phyloP scores from a whole-genome alignment of 441 rosid species.

The Metrosideros polymorpha region DNA sequence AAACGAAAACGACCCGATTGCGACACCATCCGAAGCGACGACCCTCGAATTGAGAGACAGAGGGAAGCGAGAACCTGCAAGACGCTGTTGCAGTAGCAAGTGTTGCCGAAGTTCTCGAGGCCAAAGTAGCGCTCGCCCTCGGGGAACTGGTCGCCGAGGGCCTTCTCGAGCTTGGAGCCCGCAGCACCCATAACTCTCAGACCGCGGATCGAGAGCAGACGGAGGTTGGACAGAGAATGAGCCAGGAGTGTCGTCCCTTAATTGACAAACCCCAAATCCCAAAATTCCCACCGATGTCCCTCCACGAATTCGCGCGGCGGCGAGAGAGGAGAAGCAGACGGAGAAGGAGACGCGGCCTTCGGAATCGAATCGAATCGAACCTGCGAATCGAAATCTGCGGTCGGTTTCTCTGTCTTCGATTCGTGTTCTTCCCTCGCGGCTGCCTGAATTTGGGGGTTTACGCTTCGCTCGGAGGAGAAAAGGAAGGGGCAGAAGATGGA shows the following conservation, averaged over 20 bases:
- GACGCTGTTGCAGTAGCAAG: conserved; percentile 97
- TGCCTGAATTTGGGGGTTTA: background rate
- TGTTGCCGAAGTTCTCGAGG: conserved; percentile 96
- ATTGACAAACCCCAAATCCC: background rate
- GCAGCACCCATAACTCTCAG: conserved; percentile 77
- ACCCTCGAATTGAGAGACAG: background rate
- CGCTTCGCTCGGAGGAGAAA: background rate
- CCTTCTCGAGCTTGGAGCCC: conserved; percentile 98
- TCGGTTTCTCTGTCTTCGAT: background rate
- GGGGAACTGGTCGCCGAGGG: conserved; percentile 98
- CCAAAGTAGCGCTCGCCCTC: conserved; percentile 99
- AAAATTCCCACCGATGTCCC: background rate
- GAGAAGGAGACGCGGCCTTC: background rate
- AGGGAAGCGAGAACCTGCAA: conserved; percentile 54
- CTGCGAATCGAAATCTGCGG: background rate
- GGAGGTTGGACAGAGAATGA: background rate
- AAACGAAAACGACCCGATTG: background rate
- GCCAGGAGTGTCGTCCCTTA: background rate
- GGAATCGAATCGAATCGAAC: background rate
- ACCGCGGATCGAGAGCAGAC: background rate
- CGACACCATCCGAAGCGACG: background rate
- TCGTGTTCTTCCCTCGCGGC: background rate
- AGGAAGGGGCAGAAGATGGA: background rate
- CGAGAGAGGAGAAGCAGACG: background rate
- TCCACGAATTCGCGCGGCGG: background rate